phyloP scores from a whole-genome alignment of 2,329 filamentous ascomycete species.

The Onygenales sp. region DNA sequence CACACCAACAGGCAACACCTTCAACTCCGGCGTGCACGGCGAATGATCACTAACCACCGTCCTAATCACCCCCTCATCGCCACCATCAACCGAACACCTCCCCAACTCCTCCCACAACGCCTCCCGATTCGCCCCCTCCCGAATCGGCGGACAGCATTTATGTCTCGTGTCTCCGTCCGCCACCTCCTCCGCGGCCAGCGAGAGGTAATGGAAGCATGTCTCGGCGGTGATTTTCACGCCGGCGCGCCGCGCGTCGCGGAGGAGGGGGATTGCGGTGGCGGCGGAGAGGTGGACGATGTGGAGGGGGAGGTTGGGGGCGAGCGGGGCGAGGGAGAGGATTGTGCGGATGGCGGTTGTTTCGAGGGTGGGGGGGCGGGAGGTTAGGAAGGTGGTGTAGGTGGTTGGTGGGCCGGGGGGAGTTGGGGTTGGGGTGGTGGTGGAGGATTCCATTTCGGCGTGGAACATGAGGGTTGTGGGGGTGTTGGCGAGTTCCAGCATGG shows the following conservation, averaged over 20 bases:
- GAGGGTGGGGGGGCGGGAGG: slow-evolving; percentile 78
- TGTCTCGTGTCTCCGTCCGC: slow-evolving; percentile 78
- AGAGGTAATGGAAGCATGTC: slow-evolving; percentile 92
- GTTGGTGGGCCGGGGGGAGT: slow-evolving; percentile 63
- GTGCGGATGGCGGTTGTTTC: slow-evolving; percentile 85
- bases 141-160: slow-evolving; percentile 92
- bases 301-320: slow-evolving; percentile 72
- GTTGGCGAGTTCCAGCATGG: slow-evolving; percentile 71
- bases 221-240: slow-evolving; percentile 86
- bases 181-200: slow-evolving; percentile 72
- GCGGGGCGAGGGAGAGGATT: slow-evolving; percentile 69
- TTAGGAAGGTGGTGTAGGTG: slow-evolving; percentile 81
- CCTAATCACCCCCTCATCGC: slow-evolving; percentile 67
- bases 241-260: slow-evolving; percentile 59
- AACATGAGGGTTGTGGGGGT: slow-evolving; percentile 93
- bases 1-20: slow-evolving; percentile 69
- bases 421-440: slow-evolving; percentile 60
- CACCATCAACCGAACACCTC: slow-evolving; percentile 27
- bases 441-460: slow-evolving; percentile 88
- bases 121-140: slow-evolving; percentile 71
- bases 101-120: slow-evolving; percentile 75
- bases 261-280: slow-evolving; percentile 74
- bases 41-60: slow-evolving; percentile 95
- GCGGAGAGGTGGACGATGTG: slow-evolving; percentile 93
- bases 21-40: slow-evolving; percentile 89